Base-by-base conservation (phyloP, 768 basidiomycete species). In the Candolleomyces efflorescens region DNA sequence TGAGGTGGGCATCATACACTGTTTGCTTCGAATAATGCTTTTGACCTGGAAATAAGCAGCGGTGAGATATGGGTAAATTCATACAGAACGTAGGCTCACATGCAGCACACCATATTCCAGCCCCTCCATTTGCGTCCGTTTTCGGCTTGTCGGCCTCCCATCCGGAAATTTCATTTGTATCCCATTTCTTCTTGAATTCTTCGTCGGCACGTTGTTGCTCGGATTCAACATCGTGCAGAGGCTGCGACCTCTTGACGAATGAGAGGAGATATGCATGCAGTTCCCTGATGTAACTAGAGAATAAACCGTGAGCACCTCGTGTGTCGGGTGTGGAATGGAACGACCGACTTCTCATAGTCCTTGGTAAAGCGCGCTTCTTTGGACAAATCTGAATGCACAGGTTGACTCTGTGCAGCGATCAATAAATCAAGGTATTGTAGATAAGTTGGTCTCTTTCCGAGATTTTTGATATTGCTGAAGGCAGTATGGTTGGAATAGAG, bases 21-120 rank as follows among this genome's bases (percentile, higher is more conserved):
- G 97, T 98, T 71, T 98, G 92, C 71, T 98, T 99, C 12, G 95
- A 84, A 71, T 98, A 98, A 57, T 83, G 77, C 69, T 95, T 97
- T 73, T 98, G 94, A 69, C 95, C 95, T 98, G 56, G 17, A 15
- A 5, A 27, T 38, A 43, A 39, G 32, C n/a, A 52, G 57, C 50
- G 53, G 58, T 36, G 56, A 59, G 32, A 37, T 26, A 50, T 43
- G 10, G 17, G 52, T 46, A 49, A 49, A 48, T n/a, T 15, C 36
- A 12, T 20, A 26, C 12, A 13, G 46, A 63, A 55, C 20, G 17
- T 56, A 20, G 52, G 79, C 92, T 75, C 75, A 94, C 94, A 97
- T 45, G 93, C 87, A 39, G 87, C 75, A 76, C 95, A 98, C 96
- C 96, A 98, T 50, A 98, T 91, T 3, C 94, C 87, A n/a, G 62